Conservation (phyloP, 805 yeast genomes). For the Ogataea zsoltii region DNA sequence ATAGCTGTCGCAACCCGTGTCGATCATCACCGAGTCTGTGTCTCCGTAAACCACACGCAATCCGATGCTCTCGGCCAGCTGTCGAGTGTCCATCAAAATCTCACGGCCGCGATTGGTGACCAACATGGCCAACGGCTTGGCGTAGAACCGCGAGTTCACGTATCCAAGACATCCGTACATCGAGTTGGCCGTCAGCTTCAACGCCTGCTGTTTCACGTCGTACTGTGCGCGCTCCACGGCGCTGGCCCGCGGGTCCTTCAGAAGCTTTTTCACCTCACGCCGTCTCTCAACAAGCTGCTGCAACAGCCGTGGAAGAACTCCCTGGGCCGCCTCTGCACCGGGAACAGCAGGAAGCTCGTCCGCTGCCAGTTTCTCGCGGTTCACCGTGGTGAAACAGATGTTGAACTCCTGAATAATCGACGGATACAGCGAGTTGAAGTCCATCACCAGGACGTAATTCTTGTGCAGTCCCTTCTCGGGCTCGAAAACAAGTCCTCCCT, state of each 20-base stretch:
- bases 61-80: conserved; percentile 81
- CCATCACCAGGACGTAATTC: conserved; percentile 90
- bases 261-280: conserved; percentile 82
- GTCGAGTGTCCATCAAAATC: conserved; percentile 88
- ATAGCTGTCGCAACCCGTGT: conserved; percentile 72
- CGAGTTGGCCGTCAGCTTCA: conserved; percentile 97
- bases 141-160: conserved; percentile 88
- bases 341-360: conserved; percentile 76
- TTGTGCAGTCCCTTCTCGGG: conserved; percentile 95
- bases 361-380: conserved; percentile 49
- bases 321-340: conserved; percentile 54
- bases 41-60: conserved; percentile 94
- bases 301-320: conserved; percentile 84
- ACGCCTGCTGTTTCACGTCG: conserved; percentile 94
- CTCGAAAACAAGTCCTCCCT: conserved; percentile 80
- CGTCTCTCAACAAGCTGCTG: conserved; percentile 87
- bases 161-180: conserved; percentile 99
- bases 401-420: conserved; percentile 96
- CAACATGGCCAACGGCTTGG: conserved; percentile 92
- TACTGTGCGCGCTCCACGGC: conserved; percentile 73
- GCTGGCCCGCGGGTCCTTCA: conserved; percentile 71
- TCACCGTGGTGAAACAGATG: conserved; percentile 95
- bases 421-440: conserved; percentile 95
- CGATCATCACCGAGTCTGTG: conserved; percentile 98
- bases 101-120: conserved; percentile 96